Conservation (phyloP, 805 yeast genomes). For the Lipomyces kockii region DNA sequence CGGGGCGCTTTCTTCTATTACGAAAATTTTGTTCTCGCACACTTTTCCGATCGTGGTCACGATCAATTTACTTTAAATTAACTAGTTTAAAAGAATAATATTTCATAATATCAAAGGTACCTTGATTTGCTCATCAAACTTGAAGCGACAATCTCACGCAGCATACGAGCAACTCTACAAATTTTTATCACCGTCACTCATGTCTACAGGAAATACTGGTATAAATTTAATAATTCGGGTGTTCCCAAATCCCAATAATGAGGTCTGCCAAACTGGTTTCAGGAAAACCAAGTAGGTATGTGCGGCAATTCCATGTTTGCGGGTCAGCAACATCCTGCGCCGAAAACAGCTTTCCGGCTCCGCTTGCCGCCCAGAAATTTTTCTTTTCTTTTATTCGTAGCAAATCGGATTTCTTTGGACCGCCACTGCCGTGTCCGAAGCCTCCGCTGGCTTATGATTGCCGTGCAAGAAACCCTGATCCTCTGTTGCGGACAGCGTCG, state of each 20-base stretch:
- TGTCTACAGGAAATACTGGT: background rate
- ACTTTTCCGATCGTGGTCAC: background rate
- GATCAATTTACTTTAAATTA: too few relatives aligned
- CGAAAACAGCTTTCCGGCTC: background rate
- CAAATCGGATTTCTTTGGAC: too few relatives aligned
- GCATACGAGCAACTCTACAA: too few relatives aligned
- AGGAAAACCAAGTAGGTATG: background rate
- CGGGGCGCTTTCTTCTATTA: too few relatives aligned
- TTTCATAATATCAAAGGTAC: too few relatives aligned
- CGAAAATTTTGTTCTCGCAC: background rate
- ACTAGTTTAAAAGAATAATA: too few relatives aligned
- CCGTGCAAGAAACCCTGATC: background rate
- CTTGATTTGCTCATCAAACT: background rate
- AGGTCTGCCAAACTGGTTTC: background rate
- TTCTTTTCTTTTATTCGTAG: too few relatives aligned
- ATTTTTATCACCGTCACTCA: background rate
- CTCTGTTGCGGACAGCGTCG: background rate
- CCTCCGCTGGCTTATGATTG: too few relatives aligned
- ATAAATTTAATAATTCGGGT: background rate
- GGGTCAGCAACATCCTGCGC: background rate
- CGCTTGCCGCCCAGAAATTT: background rate
- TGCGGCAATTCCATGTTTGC: background rate
- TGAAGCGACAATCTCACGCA: too few relatives aligned
- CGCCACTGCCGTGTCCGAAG: too few relatives aligned
- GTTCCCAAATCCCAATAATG: background rate